phyloP scores from a whole-genome alignment of 441 rosid genomes.

The Gossypium gossypioides region DNA sequence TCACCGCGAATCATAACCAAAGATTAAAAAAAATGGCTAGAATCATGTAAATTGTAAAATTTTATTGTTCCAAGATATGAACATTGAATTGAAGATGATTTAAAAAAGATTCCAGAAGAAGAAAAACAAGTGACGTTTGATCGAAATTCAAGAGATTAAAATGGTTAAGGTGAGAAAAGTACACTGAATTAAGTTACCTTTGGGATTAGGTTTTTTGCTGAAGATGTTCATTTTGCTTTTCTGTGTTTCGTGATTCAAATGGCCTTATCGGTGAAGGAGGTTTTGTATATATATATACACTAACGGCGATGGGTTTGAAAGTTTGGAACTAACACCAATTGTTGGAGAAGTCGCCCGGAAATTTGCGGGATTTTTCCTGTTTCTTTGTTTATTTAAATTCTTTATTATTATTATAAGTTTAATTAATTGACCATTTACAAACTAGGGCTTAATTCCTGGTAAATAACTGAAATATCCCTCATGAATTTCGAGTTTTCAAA shows the following conservation, averaged over 20 bases:
- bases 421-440: neutral
- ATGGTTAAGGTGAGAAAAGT: neutral
- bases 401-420: neutral
- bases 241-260: neutral
- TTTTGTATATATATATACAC: neutral
- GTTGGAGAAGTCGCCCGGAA: neutral
- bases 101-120: neutral
- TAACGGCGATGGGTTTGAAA: no score
- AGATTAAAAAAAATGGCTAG: neutral
- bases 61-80: neutral
- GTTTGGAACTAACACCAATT: neutral
- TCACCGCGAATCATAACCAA: neutral
- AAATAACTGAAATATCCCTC: neutral
- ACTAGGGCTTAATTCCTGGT: neutral
- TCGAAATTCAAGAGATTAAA: neutral
- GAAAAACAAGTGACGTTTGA: neutral
- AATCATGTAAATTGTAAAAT: neutral
- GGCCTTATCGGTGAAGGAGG: neutral
- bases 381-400: neutral
- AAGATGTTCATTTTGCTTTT: conserved; percentile 52
- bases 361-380: neutral
- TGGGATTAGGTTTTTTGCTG: conserved; percentile 60
- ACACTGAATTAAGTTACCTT: conserved; percentile 22
- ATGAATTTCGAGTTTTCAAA: neutral
- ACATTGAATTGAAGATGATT: neutral